A percentile compares a stretch with the other conserved stretches of the same genome.
These are phyloP conservation scores for Globisporangium irregulare DNA, from an alignment of 352 stramenopile genomes.

Conservation along the genomic window DNA sequence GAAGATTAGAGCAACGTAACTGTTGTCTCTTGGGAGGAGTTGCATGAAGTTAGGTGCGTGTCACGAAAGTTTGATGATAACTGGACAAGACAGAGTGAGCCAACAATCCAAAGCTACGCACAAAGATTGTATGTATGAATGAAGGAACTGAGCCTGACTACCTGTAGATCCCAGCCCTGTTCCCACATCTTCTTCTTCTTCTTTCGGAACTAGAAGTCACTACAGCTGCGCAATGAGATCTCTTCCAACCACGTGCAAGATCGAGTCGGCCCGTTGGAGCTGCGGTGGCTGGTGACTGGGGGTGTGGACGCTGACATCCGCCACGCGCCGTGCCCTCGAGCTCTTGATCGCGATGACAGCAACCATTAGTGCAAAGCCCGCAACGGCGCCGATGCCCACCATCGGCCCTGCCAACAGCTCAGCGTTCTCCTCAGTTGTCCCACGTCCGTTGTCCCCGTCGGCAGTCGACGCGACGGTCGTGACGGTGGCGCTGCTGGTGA, in stretches of 20 bases:
- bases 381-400: background rate
- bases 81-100: background rate
- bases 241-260: slow-evolving; percentile 4
- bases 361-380: slow-evolving; percentile 6
- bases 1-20: background rate
- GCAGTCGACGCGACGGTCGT: slow-evolving; percentile 3
- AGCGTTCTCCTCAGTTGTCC: background rate
- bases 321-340: background rate
- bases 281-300: background rate
- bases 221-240: slow-evolving; percentile 20
- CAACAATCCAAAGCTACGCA: background rate
- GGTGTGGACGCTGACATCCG: background rate
- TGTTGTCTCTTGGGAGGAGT: background rate
- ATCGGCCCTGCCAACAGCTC: background rate
- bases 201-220: background rate
- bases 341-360: slow-evolving; percentile 22
- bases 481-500: background rate
- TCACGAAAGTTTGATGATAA: background rate
- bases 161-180: background rate
- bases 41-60: background rate
- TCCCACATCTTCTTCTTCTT: background rate
- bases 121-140: background rate
- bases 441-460: background rate
- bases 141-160: background rate
- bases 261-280: slow-evolving; percentile 10